Conservation (phyloP, 352 stramenopile species). For the Phytophthora rubi region DNA sequence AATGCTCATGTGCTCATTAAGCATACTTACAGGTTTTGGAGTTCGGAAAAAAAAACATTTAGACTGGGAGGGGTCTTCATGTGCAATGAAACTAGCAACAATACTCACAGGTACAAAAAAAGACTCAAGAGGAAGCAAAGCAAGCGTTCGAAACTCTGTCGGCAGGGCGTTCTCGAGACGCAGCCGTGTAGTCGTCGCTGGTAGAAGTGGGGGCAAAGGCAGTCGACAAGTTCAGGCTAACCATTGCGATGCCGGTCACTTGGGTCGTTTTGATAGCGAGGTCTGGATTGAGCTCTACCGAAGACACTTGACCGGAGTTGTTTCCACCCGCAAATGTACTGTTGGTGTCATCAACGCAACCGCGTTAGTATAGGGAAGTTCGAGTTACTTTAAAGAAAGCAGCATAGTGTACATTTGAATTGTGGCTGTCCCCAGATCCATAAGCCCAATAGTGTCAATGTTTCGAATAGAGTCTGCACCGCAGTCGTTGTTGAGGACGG, state of each 20-base stretch:
- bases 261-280: background rate
- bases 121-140: constrained; percentile 1
- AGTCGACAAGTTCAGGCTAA: constrained; percentile 8
- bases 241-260: constrained; percentile 1
- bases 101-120: constrained; percentile 10
- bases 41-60: too few relatives aligned
- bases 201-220: constrained; percentile 1
- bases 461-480: background rate
- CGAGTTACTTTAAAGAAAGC: background rate
- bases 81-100: background rate
- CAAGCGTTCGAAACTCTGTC: constrained; percentile 4
- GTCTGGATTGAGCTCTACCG: background rate
- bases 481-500: background rate
- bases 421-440: constrained; percentile 3
- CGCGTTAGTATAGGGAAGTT: background rate
- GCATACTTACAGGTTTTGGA: too few relatives aligned
- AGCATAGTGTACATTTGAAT: constrained; percentile 1
- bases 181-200: background rate
- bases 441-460: background rate
- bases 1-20: too few relatives aligned
- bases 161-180: constrained; percentile 11
- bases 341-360: background rate
- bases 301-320: background rate
- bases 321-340: constrained; percentile 1
- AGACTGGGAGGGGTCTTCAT: background rate